phyloP scores from a whole-genome alignment of 1,139 yeast genomes.

The Arxiozyma slooffiae region DNA sequence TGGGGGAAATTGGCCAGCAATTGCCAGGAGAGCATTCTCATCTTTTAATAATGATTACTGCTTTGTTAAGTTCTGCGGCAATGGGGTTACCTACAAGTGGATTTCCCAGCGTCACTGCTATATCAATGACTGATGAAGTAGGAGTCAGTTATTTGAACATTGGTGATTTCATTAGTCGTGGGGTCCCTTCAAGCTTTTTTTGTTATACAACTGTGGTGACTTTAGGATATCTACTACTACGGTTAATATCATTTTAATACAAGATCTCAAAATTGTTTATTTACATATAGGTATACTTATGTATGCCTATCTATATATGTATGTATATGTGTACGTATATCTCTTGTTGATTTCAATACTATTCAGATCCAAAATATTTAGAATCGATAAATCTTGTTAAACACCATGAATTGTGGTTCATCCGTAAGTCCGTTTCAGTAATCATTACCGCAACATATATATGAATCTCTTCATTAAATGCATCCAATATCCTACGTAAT shows the following conservation, averaged over 20 bases:
- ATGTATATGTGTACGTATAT: neutral
- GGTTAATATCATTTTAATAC: constrained; percentile 38
- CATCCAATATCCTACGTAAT: constrained; percentile 60
- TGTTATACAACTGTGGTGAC: constrained; percentile 61
- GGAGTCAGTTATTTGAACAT: constrained; percentile 82
- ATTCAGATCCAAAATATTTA: constrained; percentile 55
- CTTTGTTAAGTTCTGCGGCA: constrained; percentile 79
- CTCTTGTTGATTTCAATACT: neutral
- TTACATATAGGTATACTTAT: neutral
- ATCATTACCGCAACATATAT: constrained; percentile 65
- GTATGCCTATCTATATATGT: neutral
- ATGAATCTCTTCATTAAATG: constrained; percentile 54
- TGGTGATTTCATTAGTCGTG: constrained; percentile 71
- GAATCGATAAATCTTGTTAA: constrained; percentile 65
- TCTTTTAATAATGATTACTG: constrained; percentile 71
- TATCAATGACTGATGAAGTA: constrained; percentile 80
- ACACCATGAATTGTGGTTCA: constrained; percentile 37
- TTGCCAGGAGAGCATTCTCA: constrained; percentile 39
- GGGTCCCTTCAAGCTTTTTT: constrained; percentile 75
- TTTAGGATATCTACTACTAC: constrained; percentile 73
- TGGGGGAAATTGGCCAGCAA: constrained; percentile 73
- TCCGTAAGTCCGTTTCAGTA: constrained; percentile 23
- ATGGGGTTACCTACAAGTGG: constrained; percentile 97
- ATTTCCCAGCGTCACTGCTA: constrained; percentile 93
- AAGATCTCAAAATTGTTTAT: neutral